Evolutionary conservation across 805 yeast genomes (phyloP).

Genomic region (Priceomyces castillae): DNA sequence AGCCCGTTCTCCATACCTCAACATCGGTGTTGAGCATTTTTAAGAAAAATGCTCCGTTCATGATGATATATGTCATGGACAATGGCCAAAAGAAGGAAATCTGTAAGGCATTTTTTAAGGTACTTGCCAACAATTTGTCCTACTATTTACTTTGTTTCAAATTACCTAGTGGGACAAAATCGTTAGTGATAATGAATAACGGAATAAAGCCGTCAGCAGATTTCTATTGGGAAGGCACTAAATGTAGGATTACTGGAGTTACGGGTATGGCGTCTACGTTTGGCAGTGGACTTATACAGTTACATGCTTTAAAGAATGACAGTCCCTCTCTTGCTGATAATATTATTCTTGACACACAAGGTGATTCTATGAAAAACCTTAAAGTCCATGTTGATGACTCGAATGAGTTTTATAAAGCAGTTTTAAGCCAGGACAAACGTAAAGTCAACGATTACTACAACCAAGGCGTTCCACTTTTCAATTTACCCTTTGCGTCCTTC

Average conservation of each 20-base stretch:
- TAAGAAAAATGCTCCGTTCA: constrained; percentile 29
- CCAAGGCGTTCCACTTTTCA: constrained; percentile 16
- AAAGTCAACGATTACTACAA: constrained; percentile 18
- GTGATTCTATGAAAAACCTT: constrained; percentile 6
- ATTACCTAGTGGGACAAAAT: constrained; percentile 6
- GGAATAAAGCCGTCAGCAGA: constrained; percentile 31
- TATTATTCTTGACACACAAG: constrained; percentile 10
- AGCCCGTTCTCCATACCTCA: constrained; percentile 20
- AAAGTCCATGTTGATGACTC: constrained; percentile 11
- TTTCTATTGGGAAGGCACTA: constrained; percentile 23
- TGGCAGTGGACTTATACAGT: constrained; percentile 28
- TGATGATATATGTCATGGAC: constrained; percentile 17
- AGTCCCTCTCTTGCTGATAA: constrained; percentile 22
- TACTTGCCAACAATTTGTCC: constrained; percentile 25
- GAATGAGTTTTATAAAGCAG: constrained; percentile 18
- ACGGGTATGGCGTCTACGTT: constrained; percentile 35
- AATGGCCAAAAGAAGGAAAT: constrained; percentile 17
- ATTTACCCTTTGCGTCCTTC: constrained; percentile 30
- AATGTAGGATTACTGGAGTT: constrained; percentile 29
- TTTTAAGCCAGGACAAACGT: constrained; percentile 19
- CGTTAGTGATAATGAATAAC: constrained; percentile 24
- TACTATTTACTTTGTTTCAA: constrained; percentile 26
- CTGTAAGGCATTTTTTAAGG: constrained; percentile 30
- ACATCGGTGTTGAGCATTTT: constrained; percentile 22
- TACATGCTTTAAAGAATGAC: constrained; percentile 18